Conservation (phyloP, 1,139 yeast species). For the Kodamaea sp. region DNA sequence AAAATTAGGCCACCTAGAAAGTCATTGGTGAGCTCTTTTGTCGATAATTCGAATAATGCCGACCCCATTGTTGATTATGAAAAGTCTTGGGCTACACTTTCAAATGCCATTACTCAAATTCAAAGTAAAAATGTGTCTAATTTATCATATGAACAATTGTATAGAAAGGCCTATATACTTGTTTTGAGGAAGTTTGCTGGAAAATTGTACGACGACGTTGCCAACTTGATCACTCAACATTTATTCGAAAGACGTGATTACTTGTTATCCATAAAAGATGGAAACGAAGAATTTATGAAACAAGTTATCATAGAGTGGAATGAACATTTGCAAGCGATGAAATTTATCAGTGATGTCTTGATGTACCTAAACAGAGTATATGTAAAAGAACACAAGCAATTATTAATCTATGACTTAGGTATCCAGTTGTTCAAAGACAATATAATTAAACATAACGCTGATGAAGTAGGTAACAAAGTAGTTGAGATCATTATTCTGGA, state of each 20-base stretch:
- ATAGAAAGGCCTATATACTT: conserved; percentile 74
- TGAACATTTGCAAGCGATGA: conserved; percentile 70
- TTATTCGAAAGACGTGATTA: conserved; percentile 32
- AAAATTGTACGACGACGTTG: conserved; percentile 62
- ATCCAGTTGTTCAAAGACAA: conserved; percentile 46
- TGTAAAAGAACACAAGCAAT: conserved; percentile 65
- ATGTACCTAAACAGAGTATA: conserved; percentile 87
- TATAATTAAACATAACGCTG: conserved; percentile 37
- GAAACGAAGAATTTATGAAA: conserved; percentile 41
- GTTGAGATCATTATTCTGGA: conserved; percentile 53
- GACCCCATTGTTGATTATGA: conserved; percentile 53
- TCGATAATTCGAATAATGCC: conserved; percentile 17
- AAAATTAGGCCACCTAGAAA: conserved; percentile 75
- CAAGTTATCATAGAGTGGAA: conserved; percentile 61
- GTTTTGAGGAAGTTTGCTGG: conserved; percentile 75
- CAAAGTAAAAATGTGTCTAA: conserved; percentile 70
- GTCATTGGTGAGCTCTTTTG: conserved; percentile 30
- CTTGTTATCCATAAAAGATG: conserved; percentile 19
- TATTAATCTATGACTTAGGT: conserved; percentile 75
- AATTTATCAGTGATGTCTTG: conserved; percentile 79
- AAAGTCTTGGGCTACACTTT: conserved; percentile 64
- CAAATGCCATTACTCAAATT: conserved; percentile 76
- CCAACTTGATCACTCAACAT: conserved; percentile 48
- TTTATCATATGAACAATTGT: conserved; percentile 80
- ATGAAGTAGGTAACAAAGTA: conserved; percentile 50